These are phyloP conservation scores for Phytophthora citricola DNA, from an alignment of 352 stramenopile species.

Conservation along the genomic window DNA sequence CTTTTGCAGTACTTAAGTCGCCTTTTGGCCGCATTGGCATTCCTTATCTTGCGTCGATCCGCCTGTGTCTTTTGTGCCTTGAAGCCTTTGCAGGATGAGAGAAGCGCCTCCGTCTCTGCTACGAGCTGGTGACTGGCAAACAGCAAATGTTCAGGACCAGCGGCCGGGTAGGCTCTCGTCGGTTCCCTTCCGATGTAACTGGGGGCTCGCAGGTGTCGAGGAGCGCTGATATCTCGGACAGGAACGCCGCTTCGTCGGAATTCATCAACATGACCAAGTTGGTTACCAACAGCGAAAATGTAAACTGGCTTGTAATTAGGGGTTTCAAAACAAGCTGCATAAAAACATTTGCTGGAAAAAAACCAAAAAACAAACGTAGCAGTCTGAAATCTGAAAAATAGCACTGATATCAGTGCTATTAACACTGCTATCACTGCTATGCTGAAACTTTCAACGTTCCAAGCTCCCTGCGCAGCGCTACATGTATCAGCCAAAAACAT, in stretches of 20 bases:
- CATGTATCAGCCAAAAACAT: too few relatives aligned
- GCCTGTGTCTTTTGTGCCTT: not conserved
- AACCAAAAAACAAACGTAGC: too few relatives aligned
- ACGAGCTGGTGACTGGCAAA: constrained; percentile 16
- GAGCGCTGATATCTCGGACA: constrained; percentile 14
- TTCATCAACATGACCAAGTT: not conserved
- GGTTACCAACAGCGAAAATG: too few relatives aligned
- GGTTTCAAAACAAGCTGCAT: too few relatives aligned
- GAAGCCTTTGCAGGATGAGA: constrained; percentile 3
- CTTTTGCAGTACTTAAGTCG: constrained; percentile 21
- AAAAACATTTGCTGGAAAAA: too few relatives aligned
- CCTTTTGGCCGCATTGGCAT: constrained; percentile 22
- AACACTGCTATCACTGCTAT: too few relatives aligned
- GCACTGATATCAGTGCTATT: too few relatives aligned
- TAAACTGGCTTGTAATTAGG: too few relatives aligned
- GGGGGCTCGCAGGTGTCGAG: not conserved
- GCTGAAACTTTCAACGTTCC: too few relatives aligned
- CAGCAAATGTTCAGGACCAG: constrained; percentile 1
- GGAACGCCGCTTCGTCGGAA: not conserved
- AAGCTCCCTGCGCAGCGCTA: too few relatives aligned
- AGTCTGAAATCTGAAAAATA: too few relatives aligned
- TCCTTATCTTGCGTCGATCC: constrained; percentile 4
- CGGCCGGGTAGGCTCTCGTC: not conserved
- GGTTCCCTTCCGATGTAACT: not conserved
- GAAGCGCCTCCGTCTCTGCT: constrained; percentile 19